Percentiles rank a stretch among this genome's conserved stretches.
Evolutionary conservation across 768 basidiomycete genomes (phyloP).

Genomic region (Ramaria rubella): DNA sequence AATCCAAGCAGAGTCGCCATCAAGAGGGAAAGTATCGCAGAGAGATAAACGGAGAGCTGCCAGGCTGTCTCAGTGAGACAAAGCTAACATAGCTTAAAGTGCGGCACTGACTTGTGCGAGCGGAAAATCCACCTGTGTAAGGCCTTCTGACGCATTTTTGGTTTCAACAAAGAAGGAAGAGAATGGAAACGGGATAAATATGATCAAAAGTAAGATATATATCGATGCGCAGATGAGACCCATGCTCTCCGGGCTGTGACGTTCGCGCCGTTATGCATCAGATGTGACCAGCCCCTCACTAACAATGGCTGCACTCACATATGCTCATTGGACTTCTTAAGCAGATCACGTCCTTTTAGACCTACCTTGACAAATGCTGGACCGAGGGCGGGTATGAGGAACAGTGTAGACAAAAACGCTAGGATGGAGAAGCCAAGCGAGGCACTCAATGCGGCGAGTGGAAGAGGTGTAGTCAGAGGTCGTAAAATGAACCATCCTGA

Average conservation of each 20-base stretch:
- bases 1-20: slow-evolving; percentile 94
- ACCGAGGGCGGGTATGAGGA: slow-evolving; percentile 78
- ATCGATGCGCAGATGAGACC: slow-evolving; percentile 87
- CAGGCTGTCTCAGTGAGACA: neutral
- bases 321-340: slow-evolving; percentile 70
- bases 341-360: slow-evolving; percentile 78
- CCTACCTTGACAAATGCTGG: slow-evolving; percentile 75
- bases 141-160: slow-evolving; percentile 46
- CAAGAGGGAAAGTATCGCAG: slow-evolving; percentile 84
- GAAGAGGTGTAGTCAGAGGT: slow-evolving; percentile 62
- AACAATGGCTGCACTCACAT: slow-evolving; percentile 42
- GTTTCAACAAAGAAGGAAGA: slow-evolving; percentile 51
- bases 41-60: slow-evolving; percentile 87
- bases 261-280: neutral
- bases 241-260: slow-evolving; percentile 80
- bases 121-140: slow-evolving; percentile 63
- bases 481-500: slow-evolving; percentile 68
- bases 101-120: slow-evolving; percentile 47
- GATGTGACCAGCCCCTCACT: neutral
- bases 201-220: slow-evolving; percentile 78
- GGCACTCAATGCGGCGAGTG: slow-evolving; percentile 68
- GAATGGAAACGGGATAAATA: slow-evolving; percentile 96
- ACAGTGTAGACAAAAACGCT: slow-evolving; percentile 69
- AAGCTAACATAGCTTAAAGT: neutral
- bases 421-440: slow-evolving; percentile 80